phyloP scores from a whole-genome alignment of 768 basidiomycete genomes.

The Leccinum uliginosum region DNA sequence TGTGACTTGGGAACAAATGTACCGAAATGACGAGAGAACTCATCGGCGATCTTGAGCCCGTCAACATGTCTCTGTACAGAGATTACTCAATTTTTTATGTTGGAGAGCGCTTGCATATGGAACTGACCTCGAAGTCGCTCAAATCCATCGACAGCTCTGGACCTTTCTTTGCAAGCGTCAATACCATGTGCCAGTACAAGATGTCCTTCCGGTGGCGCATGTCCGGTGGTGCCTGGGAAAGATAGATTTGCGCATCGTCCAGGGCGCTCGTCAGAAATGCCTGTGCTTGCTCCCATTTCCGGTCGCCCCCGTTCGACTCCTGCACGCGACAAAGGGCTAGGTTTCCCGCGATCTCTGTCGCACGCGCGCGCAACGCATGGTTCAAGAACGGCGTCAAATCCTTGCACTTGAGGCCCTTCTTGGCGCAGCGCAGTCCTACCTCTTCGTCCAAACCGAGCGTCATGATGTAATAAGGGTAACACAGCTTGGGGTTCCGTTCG shows the following conservation, averaged over 20 bases:
- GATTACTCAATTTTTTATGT: neutral
- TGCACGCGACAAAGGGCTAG: slow-evolving; percentile 47
- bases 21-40: slow-evolving; percentile 44
- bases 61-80: slow-evolving; percentile 31
- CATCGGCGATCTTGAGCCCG: slow-evolving; percentile 48
- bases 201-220: slow-evolving; percentile 55
- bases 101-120: neutral
- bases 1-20: slow-evolving; percentile 44
- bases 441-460: slow-evolving; percentile 34
- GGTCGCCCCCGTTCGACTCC: slow-evolving; percentile 35
- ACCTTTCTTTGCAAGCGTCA: slow-evolving; percentile 49
- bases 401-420: slow-evolving; percentile 61
- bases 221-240: slow-evolving; percentile 55
- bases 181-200: slow-evolving; percentile 56
- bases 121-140: slow-evolving; percentile 44
- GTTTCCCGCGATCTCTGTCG: slow-evolving; percentile 53
- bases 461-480: slow-evolving; percentile 60
- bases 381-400: slow-evolving; percentile 51
- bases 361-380: slow-evolving; percentile 54
- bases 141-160: slow-evolving; percentile 45
- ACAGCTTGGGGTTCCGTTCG: slow-evolving; percentile 48
- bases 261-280: slow-evolving; percentile 56
- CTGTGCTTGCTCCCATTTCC: slow-evolving; percentile 53
- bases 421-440: slow-evolving; percentile 50
- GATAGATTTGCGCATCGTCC: slow-evolving; percentile 56